phyloP scores from a whole-genome alignment of 228 moss, liverwort and hornwort species.

The Sphagnum fallax region DNA sequence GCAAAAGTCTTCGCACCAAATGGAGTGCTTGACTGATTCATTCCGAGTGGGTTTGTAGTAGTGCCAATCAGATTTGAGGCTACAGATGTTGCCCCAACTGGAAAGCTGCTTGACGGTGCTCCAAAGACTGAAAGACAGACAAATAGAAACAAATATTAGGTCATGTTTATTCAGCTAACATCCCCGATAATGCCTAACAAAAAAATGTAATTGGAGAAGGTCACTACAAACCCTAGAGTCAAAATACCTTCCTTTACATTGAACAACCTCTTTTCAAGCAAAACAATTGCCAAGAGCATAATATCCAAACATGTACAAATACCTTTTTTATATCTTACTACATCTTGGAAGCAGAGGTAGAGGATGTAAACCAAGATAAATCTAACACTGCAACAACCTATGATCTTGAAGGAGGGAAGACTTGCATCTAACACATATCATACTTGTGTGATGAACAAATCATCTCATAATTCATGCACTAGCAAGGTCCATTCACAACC shows the following conservation, averaged over 20 bases:
- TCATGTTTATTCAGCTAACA: neutral
- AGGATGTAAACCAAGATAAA: too few relatives aligned
- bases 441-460: too few relatives aligned
- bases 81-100: slow-evolving; percentile 58
- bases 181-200: neutral
- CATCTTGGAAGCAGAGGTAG: too few relatives aligned
- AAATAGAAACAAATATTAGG: neutral
- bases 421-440: too few relatives aligned
- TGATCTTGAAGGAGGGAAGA: too few relatives aligned
- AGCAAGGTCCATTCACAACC: too few relatives aligned
- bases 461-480: too few relatives aligned
- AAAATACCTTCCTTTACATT: neutral
- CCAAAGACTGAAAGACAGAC: slow-evolving; percentile 65
- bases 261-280: neutral
- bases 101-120: slow-evolving; percentile 58
- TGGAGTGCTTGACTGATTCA: slow-evolving; percentile 61
- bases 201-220: too few relatives aligned
- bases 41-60: slow-evolving; percentile 67
- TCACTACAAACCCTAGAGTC: too few relatives aligned
- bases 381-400: too few relatives aligned
- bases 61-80: slow-evolving; percentile 75
- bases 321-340: too few relatives aligned
- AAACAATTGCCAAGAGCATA: neutral
- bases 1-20: slow-evolving; percentile 92
- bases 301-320: neutral